Percentiles rank a stretch among this genome's conserved stretches.
Evolutionary conservation across 1,139 yeast species (phyloP).

Genomic region (Candida smagusa): DNA sequence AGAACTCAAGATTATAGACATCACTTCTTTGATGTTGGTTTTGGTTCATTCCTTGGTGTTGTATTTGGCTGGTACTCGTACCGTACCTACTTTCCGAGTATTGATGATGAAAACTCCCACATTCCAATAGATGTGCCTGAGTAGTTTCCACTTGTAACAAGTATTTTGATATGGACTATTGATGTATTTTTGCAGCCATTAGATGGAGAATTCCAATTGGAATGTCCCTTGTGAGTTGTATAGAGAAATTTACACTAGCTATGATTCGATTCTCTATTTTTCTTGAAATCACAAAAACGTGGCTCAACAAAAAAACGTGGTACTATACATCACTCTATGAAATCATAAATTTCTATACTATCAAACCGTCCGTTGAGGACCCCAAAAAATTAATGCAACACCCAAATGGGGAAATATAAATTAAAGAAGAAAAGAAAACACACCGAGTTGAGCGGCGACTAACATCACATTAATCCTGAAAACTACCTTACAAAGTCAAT

Average conservation of each 20-base stretch:
- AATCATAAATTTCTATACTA: slow-evolving; percentile 8
- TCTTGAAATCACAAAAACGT: too few relatives aligned
- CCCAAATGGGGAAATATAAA: slow-evolving; percentile 19
- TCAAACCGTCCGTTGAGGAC: slow-evolving; percentile 51
- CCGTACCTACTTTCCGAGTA: slow-evolving; percentile 13
- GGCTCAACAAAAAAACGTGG: neutral
- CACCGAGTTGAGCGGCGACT: slow-evolving; percentile 57
- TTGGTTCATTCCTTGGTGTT: slow-evolving; percentile 35
- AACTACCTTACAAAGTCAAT: slow-evolving; percentile 59
- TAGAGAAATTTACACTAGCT: neutral
- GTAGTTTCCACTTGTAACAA: neutral
- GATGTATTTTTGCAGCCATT: slow-evolving; percentile 1
- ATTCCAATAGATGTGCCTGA: slow-evolving; percentile 9
- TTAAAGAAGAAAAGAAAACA: slow-evolving; percentile 15
- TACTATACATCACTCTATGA: neutral
- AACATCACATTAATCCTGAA: slow-evolving; percentile 48
- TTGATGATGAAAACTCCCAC: slow-evolving; percentile 8
- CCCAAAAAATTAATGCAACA: slow-evolving; percentile 47
- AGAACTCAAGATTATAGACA: slow-evolving; percentile 45
- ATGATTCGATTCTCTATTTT: too few relatives aligned
- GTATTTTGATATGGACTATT: neutral
- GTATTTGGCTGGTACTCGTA: slow-evolving; percentile 13
- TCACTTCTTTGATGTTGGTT: slow-evolving; percentile 39
- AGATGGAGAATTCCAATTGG: neutral
- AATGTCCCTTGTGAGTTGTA: neutral